phyloP scores from a whole-genome alignment of 2,329 filamentous ascomycete genomes.

The Phyllosticta citrichinensis region DNA sequence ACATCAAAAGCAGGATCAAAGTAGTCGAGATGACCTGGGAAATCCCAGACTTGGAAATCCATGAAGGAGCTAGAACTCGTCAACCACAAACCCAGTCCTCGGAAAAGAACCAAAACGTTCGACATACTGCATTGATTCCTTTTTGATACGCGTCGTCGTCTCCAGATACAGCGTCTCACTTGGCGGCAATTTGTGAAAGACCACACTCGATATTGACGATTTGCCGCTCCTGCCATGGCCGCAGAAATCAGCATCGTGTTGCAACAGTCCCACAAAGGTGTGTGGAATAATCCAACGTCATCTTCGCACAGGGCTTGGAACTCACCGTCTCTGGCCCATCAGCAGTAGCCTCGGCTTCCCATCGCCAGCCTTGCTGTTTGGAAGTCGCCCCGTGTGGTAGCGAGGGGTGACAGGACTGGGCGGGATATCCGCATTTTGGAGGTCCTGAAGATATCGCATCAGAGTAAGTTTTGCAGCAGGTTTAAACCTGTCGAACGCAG shows the following conservation, averaged over 20 bases:
- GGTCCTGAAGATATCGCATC: constrained; percentile 34
- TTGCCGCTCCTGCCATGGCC: constrained; percentile 71
- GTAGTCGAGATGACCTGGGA: constrained; percentile 90
- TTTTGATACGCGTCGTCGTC: constrained; percentile 87
- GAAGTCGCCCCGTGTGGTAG: constrained; percentile 34
- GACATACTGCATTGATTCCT: constrained; percentile 85
- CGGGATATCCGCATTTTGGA: constrained; percentile 31
- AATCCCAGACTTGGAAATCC: constrained; percentile 98
- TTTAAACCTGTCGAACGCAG: constrained; percentile 24
- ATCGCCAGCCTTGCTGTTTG: constrained; percentile 43
- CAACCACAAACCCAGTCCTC: not conserved
- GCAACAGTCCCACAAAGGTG: not conserved
- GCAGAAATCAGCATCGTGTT: constrained; percentile 2
- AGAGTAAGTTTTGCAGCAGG: constrained; percentile 32
- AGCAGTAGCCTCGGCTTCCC: constrained; percentile 75
- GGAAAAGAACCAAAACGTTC: not conserved
- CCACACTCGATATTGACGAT: constrained; percentile 94
- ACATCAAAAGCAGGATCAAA: constrained; percentile 83
- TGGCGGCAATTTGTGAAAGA: constrained; percentile 96
- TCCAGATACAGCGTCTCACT: constrained; percentile 94
- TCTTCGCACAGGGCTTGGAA: constrained; percentile 10
- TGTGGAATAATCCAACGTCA: not conserved
- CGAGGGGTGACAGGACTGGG: constrained; percentile 27
- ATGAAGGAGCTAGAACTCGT: constrained; percentile 71
- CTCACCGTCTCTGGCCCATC: constrained; percentile 90